Base-by-base conservation (phyloP, 1,139 yeast species). In the Eremothecium gossypii region DNA sequence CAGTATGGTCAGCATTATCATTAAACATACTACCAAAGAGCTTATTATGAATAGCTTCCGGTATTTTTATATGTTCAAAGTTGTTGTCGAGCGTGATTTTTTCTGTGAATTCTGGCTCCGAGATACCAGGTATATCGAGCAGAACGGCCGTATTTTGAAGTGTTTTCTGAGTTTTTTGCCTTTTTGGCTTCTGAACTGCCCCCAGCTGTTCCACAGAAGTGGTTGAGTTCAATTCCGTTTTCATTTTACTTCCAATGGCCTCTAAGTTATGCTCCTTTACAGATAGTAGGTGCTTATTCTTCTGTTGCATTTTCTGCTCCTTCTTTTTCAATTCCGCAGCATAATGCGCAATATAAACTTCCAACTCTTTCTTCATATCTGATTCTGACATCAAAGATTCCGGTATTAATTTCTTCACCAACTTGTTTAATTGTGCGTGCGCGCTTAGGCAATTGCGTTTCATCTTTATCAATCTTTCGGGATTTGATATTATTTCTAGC, bases 381-480 rank as follows among this genome's bases (percentile, higher is more conserved):
- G 44, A 46, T 8, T 47, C 42, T 5, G 45, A 38, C 20, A 38
- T 36, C 4, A 36, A 36, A n/a, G 42, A 41, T 17, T 48, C 49
- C 26, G 49, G 50, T 26, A 49, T 45, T 2, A 50, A 44, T 28
- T 48, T 49, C 30, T 45, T 49, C 3, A 51, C 51, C 38, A 41
- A 39, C 40, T 50, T 55, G 33, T 48, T 48, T 11, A 58, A 42
- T 28, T 50, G 51, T 3, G 51, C 41, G 36, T 56, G 61, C 8
- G 50, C 40, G 5, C 51, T 42, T 41, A 50, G 38, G 7, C 57
- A 43, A 27, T 48, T 47, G 8, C 51, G 50, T 33, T 45, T 54
- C 43, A 54, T 41, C 39, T 49, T 57, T 8, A 14, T 27, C 4
- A 56, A 37, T 8, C 45, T 58, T 9, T 47, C 54, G 10, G 67